phyloP scores from a whole-genome alignment of 1,139 yeast genomes.

The Yamadazyma mexicana region DNA sequence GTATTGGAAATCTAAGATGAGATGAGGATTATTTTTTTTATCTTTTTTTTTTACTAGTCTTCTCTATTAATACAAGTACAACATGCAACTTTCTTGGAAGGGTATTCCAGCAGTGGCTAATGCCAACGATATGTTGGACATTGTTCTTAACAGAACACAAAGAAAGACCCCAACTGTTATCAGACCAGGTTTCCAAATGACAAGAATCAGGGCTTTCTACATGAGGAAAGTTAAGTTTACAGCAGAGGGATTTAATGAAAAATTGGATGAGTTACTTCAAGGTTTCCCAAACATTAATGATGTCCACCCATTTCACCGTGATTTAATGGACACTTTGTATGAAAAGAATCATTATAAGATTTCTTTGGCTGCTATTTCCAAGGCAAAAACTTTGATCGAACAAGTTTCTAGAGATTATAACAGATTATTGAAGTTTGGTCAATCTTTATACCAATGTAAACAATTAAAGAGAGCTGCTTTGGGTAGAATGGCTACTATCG shows the following conservation, averaged over 20 bases:
- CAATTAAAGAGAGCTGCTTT: conserved; percentile 97
- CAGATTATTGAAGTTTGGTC: conserved; percentile 93
- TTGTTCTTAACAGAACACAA: conserved; percentile 94
- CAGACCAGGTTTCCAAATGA: conserved; percentile 93
- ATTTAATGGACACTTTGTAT: conserved; percentile 93
- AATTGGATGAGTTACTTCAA: conserved; percentile 76
- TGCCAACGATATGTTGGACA: conserved; percentile 90
- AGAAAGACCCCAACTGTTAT: conserved; percentile 98
- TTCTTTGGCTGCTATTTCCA: conserved; percentile 91
- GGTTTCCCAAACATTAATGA: conserved; percentile 97
- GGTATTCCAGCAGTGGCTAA: conserved; percentile 95
- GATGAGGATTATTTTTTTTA: conserved; percentile 8
- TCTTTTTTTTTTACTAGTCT: neutral
- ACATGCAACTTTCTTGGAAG: conserved; percentile 97
- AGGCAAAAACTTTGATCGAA: conserved; percentile 92
- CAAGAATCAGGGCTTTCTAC: conserved; percentile 95
- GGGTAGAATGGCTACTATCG: conserved; percentile 99
- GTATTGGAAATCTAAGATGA: conserved; percentile 6
- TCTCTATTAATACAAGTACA: neutral
- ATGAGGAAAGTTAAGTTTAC: conserved; percentile 97
- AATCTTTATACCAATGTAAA: conserved; percentile 96
- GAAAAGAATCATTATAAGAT: conserved; percentile 98
- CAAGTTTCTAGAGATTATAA: conserved; percentile 95
- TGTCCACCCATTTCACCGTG: conserved; percentile 97
- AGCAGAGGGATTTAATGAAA: conserved; percentile 93